Percentiles rank a stretch among this genome's conserved stretches.
Conservation (phyloP, 345 rosid species). For the Arabis alpina region DNA sequence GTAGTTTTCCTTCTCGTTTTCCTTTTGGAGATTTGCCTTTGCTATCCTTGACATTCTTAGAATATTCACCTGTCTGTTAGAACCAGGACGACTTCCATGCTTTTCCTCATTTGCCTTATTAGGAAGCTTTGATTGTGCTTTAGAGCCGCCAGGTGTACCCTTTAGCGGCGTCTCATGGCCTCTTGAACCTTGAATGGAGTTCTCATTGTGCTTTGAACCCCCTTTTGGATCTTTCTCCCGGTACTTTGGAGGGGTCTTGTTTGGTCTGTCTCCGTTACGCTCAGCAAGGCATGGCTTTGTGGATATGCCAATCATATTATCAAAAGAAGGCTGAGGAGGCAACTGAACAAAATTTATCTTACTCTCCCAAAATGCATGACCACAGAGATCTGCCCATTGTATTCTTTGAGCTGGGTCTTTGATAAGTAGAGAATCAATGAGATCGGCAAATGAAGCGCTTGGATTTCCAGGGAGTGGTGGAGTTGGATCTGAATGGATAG, state of each 20-base stretch:
- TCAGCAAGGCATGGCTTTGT: slow-evolving; percentile 85
- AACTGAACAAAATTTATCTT: slow-evolving; percentile 58
- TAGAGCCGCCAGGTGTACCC: slow-evolving; percentile 62
- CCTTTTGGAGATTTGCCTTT: slow-evolving; percentile 84
- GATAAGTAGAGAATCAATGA: slow-evolving; percentile 80
- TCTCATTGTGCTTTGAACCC: slow-evolving; percentile 63
- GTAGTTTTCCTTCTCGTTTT: slow-evolving; percentile 97
- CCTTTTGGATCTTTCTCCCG: slow-evolving; percentile 78
- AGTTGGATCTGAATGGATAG: slow-evolving; percentile 84
- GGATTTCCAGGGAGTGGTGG: slow-evolving; percentile 93
- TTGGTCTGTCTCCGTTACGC: slow-evolving; percentile 70
- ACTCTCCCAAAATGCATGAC: slow-evolving; percentile 87
- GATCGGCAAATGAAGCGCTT: slow-evolving; percentile 76
- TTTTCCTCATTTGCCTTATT: slow-evolving; percentile 66
- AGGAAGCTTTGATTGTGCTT: slow-evolving; percentile 59
- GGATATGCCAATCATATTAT: slow-evolving; percentile 65
- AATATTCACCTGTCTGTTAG: slow-evolving; percentile 74
- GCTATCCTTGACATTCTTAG: slow-evolving; percentile 94
- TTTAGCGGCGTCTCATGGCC: slow-evolving; percentile 69
- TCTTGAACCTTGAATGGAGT: slow-evolving; percentile 54
- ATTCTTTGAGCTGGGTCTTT: slow-evolving; percentile 96
- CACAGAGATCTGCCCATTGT: slow-evolving; percentile 84
- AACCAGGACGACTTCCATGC: slow-evolving; percentile 63
- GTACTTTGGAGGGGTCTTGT: slow-evolving; percentile 75
- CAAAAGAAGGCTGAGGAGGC: slow-evolving; percentile 92